A percentile compares a stretch with the other conserved stretches of the same genome.
Evolutionary conservation across 1,139 yeast genomes (phyloP).

Genomic region (Candida sanyaensis): DNA sequence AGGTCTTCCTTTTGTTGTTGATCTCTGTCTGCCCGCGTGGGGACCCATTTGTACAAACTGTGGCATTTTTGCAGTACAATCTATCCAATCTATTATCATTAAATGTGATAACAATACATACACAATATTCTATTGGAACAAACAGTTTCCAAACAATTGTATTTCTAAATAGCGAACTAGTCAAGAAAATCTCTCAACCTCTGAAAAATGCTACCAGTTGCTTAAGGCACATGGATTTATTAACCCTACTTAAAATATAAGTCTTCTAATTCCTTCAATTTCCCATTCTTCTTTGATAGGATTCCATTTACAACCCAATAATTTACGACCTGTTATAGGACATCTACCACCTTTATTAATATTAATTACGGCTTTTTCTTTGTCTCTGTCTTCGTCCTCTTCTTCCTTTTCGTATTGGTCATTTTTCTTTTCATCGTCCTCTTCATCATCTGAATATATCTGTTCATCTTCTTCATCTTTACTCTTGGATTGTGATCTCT

Average conservation of each 20-base stretch:
- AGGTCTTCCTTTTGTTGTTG: too few species aligned
- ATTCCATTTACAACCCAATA: conserved; percentile 74
- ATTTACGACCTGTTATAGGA: conserved; percentile 76
- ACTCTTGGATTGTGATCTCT: conserved; percentile 16
- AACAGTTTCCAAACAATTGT: too few species aligned
- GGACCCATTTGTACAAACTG: too few species aligned
- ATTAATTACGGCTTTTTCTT: conserved; percentile 17
- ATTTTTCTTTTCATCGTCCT: conserved; percentile 17
- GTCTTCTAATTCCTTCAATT: conserved; percentile 70
- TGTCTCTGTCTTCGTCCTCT: conserved; percentile 25
- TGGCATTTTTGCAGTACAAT: too few species aligned
- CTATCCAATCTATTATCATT: too few species aligned
- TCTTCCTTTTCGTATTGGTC: conserved; percentile 12
- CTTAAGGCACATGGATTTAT: too few species aligned
- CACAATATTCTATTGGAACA: too few species aligned
- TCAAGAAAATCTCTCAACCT: too few species aligned
- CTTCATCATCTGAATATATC: conserved; percentile 21
- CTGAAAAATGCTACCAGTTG: too few species aligned
- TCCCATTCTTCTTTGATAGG: conserved; percentile 64
- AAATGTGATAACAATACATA: too few species aligned
- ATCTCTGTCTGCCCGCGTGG: too few species aligned
- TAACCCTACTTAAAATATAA: conserved; percentile 47
- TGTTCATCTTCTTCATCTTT: conserved; percentile 19
- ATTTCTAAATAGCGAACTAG: too few species aligned
- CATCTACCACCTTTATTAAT: conserved; percentile 69